Evolutionary conservation across 225 moss, liverwort and hornwort species (phyloP), one percentile per base, ranked within the genome.

Genomic region (Physcomitrium patens): DNA sequence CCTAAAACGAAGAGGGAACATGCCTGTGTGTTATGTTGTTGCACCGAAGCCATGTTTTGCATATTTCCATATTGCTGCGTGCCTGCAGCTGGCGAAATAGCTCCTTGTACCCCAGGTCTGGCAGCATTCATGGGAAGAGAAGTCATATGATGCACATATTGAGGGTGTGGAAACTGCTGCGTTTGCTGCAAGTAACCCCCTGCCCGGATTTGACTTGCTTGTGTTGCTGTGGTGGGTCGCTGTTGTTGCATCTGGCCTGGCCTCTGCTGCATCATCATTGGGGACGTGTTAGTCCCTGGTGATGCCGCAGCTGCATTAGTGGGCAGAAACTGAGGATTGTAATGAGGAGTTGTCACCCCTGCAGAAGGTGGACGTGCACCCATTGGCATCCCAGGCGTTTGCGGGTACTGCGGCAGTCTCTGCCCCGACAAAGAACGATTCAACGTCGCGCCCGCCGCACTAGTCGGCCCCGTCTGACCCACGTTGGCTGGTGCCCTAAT

Each of bases 251-350:
- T 78, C 76, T 83, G 83, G 27, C 42, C 79, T 41, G 85, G 82
- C 70, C 85, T 78, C 10, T 82, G 86, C 60, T 87, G 84, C 81
- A 89, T 75, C 80, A 83, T 75, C 85, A 89, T 85, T 13, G 85
- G 57, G 10, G 85, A 73, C 47, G 68, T 62, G 12, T 73, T 60
- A 71, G 78, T 47, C 37, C 64, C 74, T 2, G 82, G 75, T 41
- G 78, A 72, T 0, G 78, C 18, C n/a, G 78, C 22, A 12, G 77
- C 74, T 65, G 68, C 81, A 67, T 71, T 78, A 11, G 70, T 66
- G 3, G 84, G 16, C 69, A 77, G 37, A 31, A 70, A 89, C 70
- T 85, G 85, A 0, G 80, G 57, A 46, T 79, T 89, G 60, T 83
- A 89, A 83, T 88, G 88, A 8, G 82, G 78, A 45, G 78, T 78